Evolutionary conservation across 164 flowering plant species (phyloP).

Genomic region (Sedum album): DNA sequence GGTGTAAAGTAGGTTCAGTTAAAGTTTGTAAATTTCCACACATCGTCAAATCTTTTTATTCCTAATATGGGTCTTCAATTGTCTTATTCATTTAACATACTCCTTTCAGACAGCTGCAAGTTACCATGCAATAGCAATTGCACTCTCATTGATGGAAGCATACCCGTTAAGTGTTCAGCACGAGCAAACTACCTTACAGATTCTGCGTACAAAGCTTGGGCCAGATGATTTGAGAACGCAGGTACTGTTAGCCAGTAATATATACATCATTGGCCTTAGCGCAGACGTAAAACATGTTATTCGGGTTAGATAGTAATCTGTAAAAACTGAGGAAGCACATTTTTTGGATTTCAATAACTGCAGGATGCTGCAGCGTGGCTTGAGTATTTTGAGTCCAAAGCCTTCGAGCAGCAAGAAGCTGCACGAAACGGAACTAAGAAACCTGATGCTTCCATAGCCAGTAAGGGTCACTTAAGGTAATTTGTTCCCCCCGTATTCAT

Average conservation of each 20-base stretch:
- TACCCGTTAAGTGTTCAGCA: conserved; percentile 98
- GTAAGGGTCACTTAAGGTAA: conserved; percentile 98
- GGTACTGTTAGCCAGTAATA: conserved; percentile 22
- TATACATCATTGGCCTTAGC: not conserved
- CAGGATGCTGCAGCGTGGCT: conserved; percentile 99
- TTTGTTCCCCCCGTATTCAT: not conserved
- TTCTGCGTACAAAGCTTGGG: conserved; percentile 83
- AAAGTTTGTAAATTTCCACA: not conserved
- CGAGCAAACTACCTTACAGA: conserved; percentile 94
- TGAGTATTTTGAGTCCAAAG: conserved; percentile 98
- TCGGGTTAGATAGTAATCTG: not conserved
- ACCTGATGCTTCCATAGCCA: conserved; percentile 99
- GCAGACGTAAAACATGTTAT: not conserved
- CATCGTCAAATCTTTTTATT: not conserved
- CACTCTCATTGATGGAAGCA: conserved; percentile 99
- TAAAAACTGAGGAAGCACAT: not conserved
- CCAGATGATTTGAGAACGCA: conserved; percentile 77
- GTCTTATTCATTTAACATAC: not conserved
- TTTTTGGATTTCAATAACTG: conserved; percentile 9
- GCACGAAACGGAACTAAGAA: conserved; percentile 90
- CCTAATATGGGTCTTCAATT: not conserved
- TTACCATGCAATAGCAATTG: conserved; percentile 99
- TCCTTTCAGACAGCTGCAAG: conserved; percentile 92
- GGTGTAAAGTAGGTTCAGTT: not conserved
- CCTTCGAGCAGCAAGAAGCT: conserved; percentile 99